phyloP scores from a whole-genome alignment of 768 basidiomycete species.

The Termitomyces sp. region DNA sequence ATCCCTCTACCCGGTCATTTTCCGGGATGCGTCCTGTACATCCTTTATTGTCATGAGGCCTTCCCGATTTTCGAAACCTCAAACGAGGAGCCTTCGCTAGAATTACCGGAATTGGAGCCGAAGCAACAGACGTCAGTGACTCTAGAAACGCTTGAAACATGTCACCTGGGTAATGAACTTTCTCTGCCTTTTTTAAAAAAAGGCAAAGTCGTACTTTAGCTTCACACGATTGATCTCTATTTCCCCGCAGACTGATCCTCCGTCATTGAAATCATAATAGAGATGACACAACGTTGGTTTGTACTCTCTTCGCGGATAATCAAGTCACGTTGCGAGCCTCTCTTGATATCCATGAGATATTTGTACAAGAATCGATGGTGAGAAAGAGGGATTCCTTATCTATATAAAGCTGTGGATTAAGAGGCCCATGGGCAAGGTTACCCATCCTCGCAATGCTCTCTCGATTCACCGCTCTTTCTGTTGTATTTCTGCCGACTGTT shows the following conservation, averaged over 20 bases:
- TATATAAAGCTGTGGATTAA: constrained; percentile 1
- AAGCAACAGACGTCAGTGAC: background rate
- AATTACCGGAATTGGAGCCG: background rate
- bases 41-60: background rate
- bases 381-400: background rate
- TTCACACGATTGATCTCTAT: constrained; percentile 1
- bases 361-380: background rate
- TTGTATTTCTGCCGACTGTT: constrained; percentile 22
- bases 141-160: background rate
- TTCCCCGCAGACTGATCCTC: constrained; percentile 9
- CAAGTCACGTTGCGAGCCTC: constrained; percentile 6
- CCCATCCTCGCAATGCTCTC: constrained; percentile 19
- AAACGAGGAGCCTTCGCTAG: background rate
- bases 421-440: background rate
- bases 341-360: background rate
- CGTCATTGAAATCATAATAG: background rate
- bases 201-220: background rate
- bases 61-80: background rate
- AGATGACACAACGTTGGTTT: background rate
- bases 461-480: constrained; percentile 23
- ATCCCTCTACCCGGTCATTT: constrained; percentile 15
- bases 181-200: background rate
- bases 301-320: constrained; percentile 2
- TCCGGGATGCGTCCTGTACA: constrained; percentile 9
- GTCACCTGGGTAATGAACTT: background rate